phyloP scores from a whole-genome alignment of 371 early-diverging fungal genomes.

The Blyttiomyces sp. region DNA sequence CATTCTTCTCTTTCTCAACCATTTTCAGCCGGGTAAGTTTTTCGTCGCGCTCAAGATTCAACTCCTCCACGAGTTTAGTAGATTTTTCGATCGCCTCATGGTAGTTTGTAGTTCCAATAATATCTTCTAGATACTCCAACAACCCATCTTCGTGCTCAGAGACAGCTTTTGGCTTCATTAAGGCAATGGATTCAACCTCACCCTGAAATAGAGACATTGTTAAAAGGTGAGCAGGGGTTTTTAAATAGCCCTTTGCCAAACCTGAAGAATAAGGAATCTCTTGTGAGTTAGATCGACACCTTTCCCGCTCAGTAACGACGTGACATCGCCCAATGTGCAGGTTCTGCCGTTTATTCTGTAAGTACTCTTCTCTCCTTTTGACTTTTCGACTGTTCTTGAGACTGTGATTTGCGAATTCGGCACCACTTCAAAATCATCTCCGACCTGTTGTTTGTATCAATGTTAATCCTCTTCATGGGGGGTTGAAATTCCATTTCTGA shows the following conservation, averaged over 20 bases:
- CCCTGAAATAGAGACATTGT: constrained; percentile 58
- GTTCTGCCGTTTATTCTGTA: constrained; percentile 68
- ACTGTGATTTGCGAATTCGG: constrained; percentile 73
- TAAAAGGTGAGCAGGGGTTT: no score
- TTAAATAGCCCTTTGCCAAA: no score
- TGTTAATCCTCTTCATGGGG: not conserved
- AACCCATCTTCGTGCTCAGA: constrained; percentile 94
- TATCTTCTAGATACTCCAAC: constrained; percentile 99
- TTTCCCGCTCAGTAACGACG: constrained; percentile 74
- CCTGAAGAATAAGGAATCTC: constrained; percentile 96
- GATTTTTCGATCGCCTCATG: constrained; percentile 85
- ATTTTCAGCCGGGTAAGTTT: constrained; percentile 80
- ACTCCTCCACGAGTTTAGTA: constrained; percentile 60
- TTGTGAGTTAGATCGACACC: constrained; percentile 99
- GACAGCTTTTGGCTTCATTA: constrained; percentile 97
- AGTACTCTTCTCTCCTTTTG: constrained; percentile 36
- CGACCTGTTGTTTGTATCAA: not conserved
- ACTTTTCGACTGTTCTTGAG: constrained; percentile 61
- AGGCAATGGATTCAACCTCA: constrained; percentile 98
- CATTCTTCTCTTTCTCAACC: constrained; percentile 76
- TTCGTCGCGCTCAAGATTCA: constrained; percentile 78
- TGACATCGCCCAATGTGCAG: constrained; percentile 82
- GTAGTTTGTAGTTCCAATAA: constrained; percentile 95
- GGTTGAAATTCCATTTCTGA: not conserved
- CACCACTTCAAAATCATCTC: constrained; percentile 62